A percentile compares a stretch with the other conserved stretches of the same genome.
These are phyloP conservation scores for Quillaja saponaria DNA, from an alignment of 306 rosid genomes.

Conservation along the genomic window DNA sequence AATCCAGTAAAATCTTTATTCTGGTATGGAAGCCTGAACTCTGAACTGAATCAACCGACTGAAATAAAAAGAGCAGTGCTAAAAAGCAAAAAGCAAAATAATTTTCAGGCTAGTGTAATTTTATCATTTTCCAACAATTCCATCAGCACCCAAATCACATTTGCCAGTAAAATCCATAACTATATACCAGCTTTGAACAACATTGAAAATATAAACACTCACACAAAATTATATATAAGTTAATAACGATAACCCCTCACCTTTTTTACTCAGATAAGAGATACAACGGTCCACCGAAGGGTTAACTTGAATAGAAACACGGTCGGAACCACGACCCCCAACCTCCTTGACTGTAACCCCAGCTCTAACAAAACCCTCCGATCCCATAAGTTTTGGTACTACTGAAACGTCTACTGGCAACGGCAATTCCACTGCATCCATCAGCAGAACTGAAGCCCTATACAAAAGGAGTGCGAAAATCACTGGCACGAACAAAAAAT, in stretches of 20 bases:
- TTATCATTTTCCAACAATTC: too few species aligned
- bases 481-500: constrained; percentile 9
- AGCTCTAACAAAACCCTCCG: constrained; percentile 51
- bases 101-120: too few species aligned
- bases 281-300: constrained; percentile 41
- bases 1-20: too few species aligned
- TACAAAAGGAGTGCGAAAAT: neutral
- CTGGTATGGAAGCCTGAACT: too few species aligned
- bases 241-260: constrained; percentile 27
- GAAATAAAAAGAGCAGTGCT: too few species aligned
- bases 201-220: neutral
- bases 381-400: constrained; percentile 59
- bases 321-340: constrained; percentile 43
- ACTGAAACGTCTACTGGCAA: constrained; percentile 47
- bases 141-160: too few species aligned
- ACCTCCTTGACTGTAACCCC: constrained; percentile 48
- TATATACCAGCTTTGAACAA: neutral
- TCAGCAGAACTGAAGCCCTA: constrained; percentile 31
- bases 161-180: neutral
- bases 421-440: constrained; percentile 68
- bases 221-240: neutral
- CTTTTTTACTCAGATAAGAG: constrained; percentile 37
- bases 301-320: constrained; percentile 29
- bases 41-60: too few species aligned
- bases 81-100: too few species aligned